A percentile compares a stretch with the other conserved stretches of the same genome.
Evolutionary conservation across 2,329 filamentous ascomycete species (phyloP).

Genomic region (Trichoderma pleuroti): DNA sequence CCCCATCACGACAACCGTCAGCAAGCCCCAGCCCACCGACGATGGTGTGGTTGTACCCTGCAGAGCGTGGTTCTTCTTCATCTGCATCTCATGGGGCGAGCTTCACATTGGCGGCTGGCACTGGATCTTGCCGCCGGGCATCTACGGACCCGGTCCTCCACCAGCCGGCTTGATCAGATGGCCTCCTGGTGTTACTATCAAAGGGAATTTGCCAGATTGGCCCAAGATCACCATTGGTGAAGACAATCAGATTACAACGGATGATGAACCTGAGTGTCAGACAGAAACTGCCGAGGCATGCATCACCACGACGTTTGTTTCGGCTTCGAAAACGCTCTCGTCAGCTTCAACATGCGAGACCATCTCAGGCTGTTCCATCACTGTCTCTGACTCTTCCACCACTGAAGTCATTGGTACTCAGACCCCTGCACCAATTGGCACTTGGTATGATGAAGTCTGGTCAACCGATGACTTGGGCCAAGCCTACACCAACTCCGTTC

Average conservation of each 20-base stretch:
- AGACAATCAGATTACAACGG: background rate
- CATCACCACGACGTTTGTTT: background rate
- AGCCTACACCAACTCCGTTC: background rate
- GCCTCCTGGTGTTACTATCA: background rate
- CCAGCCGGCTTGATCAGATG: background rate
- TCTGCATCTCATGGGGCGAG: background rate
- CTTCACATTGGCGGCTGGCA: background rate
- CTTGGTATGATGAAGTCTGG: background rate
- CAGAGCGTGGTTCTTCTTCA: background rate
- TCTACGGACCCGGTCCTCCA: background rate
- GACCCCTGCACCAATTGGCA: background rate
- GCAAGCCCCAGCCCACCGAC: background rate
- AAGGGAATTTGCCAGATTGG: background rate
- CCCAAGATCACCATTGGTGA: background rate
- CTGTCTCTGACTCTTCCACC: background rate
- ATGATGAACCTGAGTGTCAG: background rate
- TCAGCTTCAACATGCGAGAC: background rate
- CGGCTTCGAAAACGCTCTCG: background rate
- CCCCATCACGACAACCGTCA: background rate
- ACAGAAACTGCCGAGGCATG: background rate
- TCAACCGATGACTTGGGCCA: background rate
- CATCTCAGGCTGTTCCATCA: background rate
- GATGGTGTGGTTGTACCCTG: background rate
- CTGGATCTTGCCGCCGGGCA: background rate
- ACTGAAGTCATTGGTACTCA: background rate